Evolutionary conservation across 495 filamentous ascomycete genomes (phyloP).

Genomic region (Trichocladium uniseriatum): DNA sequence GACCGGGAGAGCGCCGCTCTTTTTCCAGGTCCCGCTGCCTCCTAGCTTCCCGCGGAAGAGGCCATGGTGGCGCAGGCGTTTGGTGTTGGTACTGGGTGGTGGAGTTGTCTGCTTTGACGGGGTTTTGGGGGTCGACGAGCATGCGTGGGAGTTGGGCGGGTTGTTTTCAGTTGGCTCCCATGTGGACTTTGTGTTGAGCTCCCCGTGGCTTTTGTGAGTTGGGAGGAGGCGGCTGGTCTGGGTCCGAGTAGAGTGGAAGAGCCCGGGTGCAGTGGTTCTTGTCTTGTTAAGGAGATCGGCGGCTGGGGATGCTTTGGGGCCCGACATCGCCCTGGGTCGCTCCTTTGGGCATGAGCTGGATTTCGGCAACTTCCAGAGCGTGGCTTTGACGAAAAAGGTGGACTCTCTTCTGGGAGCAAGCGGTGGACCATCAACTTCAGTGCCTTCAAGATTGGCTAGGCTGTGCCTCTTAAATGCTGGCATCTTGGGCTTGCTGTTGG

Average conservation of each 20-base stretch:
- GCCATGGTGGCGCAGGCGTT: no score
- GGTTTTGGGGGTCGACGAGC: no score
- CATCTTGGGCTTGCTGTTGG: not conserved
- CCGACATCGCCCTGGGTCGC: no score
- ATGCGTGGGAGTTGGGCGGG: no score
- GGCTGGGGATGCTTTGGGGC: not conserved
- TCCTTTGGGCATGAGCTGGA: not conserved
- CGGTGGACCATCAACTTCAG: not conserved
- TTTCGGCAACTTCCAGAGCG: conserved; percentile 3
- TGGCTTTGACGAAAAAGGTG: conserved; percentile 1
- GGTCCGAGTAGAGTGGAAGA: conserved; percentile 1
- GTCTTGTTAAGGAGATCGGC: conserved; percentile 4
- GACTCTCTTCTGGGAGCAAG: not conserved
- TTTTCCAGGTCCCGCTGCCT: no score
- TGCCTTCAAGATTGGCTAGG: not conserved
- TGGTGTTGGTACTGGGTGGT: no score
- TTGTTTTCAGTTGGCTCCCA: no score
- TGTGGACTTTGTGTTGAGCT: not conserved
- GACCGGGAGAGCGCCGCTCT: no score
- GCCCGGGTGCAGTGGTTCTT: not conserved
- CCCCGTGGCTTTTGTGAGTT: conserved; percentile 8
- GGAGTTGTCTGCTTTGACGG: no score
- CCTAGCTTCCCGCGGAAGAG: no score
- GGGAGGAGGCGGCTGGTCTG: conserved; percentile 1
- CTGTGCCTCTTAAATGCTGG: not conserved